Percentiles rank a stretch among this genome's conserved stretches.
phyloP scores from a whole-genome alignment of 208 protist genomes.

The Trypanosoma conorhini region DNA sequence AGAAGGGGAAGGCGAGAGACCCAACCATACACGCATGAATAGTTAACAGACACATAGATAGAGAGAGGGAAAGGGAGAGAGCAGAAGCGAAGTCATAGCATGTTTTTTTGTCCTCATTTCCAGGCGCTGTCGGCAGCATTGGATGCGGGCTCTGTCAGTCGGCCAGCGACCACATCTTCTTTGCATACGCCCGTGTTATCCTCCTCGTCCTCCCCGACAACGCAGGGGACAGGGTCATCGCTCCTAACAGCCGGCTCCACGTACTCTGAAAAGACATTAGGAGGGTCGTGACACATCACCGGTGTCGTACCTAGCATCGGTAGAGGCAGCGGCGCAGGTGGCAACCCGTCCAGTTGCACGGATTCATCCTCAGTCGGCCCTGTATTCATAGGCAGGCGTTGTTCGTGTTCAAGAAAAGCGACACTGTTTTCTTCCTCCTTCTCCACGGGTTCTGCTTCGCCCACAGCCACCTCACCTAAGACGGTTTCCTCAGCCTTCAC shows the following conservation, averaged over 20 bases:
- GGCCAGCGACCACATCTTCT: neutral
- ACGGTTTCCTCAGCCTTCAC: neutral
- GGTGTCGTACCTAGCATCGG: neutral
- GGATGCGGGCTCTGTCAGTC: neutral
- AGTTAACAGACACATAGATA: neutral
- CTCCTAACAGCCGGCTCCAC: neutral
- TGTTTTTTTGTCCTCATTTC: conserved; percentile 11
- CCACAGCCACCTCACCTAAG: neutral
- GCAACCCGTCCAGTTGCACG: neutral
- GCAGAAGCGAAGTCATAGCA: conserved; percentile 2
- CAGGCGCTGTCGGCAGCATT: conserved; percentile 1
- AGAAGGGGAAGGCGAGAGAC: too few relatives aligned
- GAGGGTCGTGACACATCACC: neutral
- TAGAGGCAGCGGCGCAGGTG: conserved; percentile 2
- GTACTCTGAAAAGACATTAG: neutral
- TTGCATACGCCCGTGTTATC: neutral
- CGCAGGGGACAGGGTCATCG: neutral
- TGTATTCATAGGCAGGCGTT: neutral
- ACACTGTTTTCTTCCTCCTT: neutral
- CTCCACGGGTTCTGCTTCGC: neutral
- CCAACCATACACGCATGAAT: neutral
- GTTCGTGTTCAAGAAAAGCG: neutral
- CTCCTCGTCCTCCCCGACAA: neutral
- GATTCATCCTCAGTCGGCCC: neutral
- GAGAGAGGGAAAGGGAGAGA: too few relatives aligned